Conservation (phyloP, 139 green algal species). For the Haematococcus lacustris region DNA sequence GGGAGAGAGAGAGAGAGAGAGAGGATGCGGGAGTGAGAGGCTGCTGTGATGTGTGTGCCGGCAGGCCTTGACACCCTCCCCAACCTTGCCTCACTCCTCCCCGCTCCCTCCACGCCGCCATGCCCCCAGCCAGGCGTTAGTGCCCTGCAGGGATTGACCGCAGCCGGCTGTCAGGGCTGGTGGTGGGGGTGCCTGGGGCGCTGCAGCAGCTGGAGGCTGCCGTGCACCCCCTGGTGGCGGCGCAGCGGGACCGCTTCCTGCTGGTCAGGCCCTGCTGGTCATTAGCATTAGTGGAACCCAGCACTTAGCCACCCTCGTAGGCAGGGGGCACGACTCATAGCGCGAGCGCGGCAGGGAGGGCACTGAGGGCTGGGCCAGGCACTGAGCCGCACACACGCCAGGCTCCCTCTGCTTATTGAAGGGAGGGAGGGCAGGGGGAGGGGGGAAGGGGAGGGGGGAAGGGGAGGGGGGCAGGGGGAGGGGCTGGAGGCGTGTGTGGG, state of each 20-base stretch:
- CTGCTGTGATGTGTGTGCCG: background rate
- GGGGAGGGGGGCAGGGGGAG: background rate
- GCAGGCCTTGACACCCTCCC: background rate
- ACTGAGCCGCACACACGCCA: no score
- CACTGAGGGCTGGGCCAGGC: no score
- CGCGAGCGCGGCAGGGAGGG: background rate
- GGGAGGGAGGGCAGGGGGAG: no score
- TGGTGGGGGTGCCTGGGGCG: conserved; percentile 19
- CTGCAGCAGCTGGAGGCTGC: conserved; percentile 64
- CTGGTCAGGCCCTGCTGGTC: background rate
- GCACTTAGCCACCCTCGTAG: background rate
- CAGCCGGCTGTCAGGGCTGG: background rate
- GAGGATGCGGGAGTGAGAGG: background rate
- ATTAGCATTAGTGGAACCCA: background rate
- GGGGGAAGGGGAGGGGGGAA: no score
- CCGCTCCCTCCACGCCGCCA: background rate
- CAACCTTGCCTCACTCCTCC: background rate
- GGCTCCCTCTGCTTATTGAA: no score
- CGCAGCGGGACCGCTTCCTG: conserved; percentile 36
- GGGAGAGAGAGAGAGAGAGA: background rate
- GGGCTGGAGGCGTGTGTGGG: background rate
- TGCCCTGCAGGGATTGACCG: conserved; percentile 14
- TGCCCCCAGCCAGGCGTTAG: background rate
- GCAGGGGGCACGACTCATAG: background rate
- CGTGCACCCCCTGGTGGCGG: conserved; percentile 75